Base-by-base conservation (phyloP, 1,284 basidiomycete species). In the Gymnopus androsaceus region DNA sequence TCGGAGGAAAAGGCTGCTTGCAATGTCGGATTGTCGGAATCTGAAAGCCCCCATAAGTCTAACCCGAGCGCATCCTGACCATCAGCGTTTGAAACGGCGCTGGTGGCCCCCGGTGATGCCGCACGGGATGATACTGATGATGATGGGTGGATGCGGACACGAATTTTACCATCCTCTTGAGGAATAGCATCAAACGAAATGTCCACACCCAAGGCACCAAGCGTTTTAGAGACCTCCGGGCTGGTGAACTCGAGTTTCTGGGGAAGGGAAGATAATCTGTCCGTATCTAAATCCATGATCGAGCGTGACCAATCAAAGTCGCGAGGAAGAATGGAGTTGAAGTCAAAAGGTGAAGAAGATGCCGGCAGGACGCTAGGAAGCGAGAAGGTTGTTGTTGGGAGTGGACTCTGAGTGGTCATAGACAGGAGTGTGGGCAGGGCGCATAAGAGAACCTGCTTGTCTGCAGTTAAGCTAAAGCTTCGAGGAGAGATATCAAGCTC, bases 341-440 rank as follows among this genome's bases (percentile, higher is more conserved):
- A 77, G 65, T 82, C 78, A 66, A 82, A 77, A 63, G 81, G 78
- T 42, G 77, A 65, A 28, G 78, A 72, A 23, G 81, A 70, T 21
- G 77, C 71, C 34, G 77, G 71, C 55, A 77, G 69, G 33, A 78
- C 72, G 38, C 78, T 71, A 47, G 83, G 80, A 58, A 83, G 69
- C 30, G 83, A 78, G 66, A 85, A 83, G 58, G 76, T 75, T 49
- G 79, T 75, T 49, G 79, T 77, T 45, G 82, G 80, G 6, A 82
- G 64, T 15, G 78, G 66, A 33, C 75, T 76, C 61, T 83, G 80
- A 58, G 80, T 73, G 53, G 82, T 79, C 71, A 86, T 75, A 19
- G 87, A 85, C 49, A 90, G 78, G 51, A 90, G 78, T n/a, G 84
- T 81, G 14, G 89, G 89, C 37, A 91, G 77, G 4, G 87, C 85